Percentiles rank a stretch among this genome's conserved stretches.
phyloP scores from a whole-genome alignment of 164 flowering plant genomes.

The Tetracentron sinense region DNA sequence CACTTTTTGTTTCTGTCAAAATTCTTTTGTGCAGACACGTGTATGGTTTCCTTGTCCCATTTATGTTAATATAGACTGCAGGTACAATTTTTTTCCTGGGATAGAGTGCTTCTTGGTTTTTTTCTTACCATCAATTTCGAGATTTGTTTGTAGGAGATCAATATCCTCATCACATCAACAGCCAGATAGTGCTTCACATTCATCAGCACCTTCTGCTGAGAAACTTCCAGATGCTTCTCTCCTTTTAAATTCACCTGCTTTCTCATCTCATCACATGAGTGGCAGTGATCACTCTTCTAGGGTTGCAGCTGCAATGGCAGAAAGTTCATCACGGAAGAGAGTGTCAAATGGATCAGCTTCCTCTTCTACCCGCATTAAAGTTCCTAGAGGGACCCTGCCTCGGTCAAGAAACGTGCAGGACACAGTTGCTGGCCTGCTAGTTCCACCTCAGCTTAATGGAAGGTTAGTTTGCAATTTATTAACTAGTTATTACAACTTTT shows the following conservation, averaged over 20 bases:
- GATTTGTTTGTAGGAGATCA: constrained; percentile 23
- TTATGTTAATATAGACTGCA: background rate
- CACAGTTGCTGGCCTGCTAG: constrained; percentile 43
- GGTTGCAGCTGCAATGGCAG: constrained; percentile 77
- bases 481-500: background rate
- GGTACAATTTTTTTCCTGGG: background rate
- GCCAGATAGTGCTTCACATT: constrained; percentile 13
- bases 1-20: too few relatives aligned
- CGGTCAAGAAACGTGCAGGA: constrained; percentile 56
- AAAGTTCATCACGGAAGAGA: constrained; percentile 73
- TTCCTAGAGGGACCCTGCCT: constrained; percentile 58
- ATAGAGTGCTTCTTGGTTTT: background rate
- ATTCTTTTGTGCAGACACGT: too few relatives aligned
- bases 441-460: constrained; percentile 88
- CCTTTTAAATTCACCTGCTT: constrained; percentile 52
- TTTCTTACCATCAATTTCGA: background rate
- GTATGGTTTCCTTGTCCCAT: too few relatives aligned
- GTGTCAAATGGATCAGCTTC: constrained; percentile 40
- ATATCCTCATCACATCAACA: constrained; percentile 16
- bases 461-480: constrained; percentile 44
- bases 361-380: constrained; percentile 43
- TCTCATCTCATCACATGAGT: constrained; percentile 30
- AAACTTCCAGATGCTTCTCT: constrained; percentile 83
- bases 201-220: constrained; percentile 26
- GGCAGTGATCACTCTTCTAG: constrained; percentile 56